Base-by-base conservation (phyloP, 371 early-diverging fungal species). In the Mucor plumbeus region DNA sequence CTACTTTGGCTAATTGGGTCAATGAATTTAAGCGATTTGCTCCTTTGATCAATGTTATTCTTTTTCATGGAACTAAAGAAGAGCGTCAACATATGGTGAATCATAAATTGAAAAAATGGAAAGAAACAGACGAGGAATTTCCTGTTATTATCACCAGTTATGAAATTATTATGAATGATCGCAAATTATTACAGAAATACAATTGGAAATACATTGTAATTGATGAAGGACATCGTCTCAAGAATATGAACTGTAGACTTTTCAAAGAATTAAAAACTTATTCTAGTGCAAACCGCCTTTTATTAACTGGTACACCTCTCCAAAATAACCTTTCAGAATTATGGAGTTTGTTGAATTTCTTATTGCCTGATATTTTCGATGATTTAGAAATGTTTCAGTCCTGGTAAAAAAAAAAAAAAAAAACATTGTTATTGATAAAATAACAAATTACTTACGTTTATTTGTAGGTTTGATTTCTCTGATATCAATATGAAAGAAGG, bases 1-100 rank as follows among this genome's bases (percentile, higher is more conserved):
- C 96, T 15, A 98, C 98, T 1, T 82, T 99, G 44, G 90, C 93
- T 34, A 99, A 99, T 83, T 99, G 99, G 99, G 92, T 92, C 34
- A 87, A 90, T 38, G 99, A 99, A 76, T 95, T 99, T 76, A 88
- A 91, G 53, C 83, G 91, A 61, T 98, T 96, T 59, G 85, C 98
- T 6, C 97, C 97, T 7, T 71, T 81, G 3, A 85, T 99, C 34
- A 89, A 92, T 21, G 95, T 95, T n/a, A 74, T 99, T 7, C 79
- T 95, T 38, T 99, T 98, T 77, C 98, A 98, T 76, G 98, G 97
- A 33, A 74, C 80, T 13, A 88, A 91, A 17, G 89, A 91, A 34
- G 91, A 94, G 69, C 87, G 99, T 43, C 86, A 82, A 15, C 87
- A 87, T 48, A 84, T 94, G 72, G 83, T 95, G 44, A 90, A 90